A percentile compares a stretch with the other conserved stretches of the same genome.
Evolutionary conservation across 352 stramenopile genomes (phyloP).

Genomic region (Globisporangium takayamanum): DNA sequence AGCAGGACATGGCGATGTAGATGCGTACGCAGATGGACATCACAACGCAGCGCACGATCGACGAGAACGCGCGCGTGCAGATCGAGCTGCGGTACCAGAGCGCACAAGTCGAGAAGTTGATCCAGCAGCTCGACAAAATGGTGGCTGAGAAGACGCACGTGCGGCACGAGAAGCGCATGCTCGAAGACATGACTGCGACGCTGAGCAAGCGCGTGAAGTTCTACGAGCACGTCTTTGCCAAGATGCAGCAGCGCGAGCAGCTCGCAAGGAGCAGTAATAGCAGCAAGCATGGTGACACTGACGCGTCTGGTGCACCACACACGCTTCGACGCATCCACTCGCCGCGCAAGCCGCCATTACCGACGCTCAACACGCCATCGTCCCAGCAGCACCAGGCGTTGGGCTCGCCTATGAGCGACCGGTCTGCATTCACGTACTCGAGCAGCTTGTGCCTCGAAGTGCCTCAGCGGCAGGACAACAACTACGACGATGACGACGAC

Average conservation of each 20-base stretch:
- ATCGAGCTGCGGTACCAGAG: conserved; percentile 59
- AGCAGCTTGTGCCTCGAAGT: not conserved
- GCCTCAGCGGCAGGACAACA: too few relatives aligned
- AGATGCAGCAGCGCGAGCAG: conserved; percentile 52
- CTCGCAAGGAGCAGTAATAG: conserved; percentile 3
- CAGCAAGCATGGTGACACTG: not conserved
- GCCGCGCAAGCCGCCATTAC: conserved; percentile 32
- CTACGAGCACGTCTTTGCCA: conserved; percentile 59
- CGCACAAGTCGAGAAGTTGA: conserved; percentile 41
- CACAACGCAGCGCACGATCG: conserved; percentile 54
- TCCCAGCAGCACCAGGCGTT: not conserved
- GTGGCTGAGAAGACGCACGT: conserved; percentile 26
- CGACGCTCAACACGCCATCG: conserved; percentile 6
- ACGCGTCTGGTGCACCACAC: not conserved
- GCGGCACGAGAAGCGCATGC: conserved; percentile 43
- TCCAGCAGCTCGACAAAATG: conserved; percentile 42
- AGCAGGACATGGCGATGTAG: conserved; percentile 40
- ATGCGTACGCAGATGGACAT: conserved; percentile 51
- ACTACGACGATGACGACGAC: conserved; percentile 9
- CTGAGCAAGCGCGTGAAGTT: conserved; percentile 61
- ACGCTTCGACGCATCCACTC: conserved; percentile 2
- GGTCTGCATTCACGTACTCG: conserved; percentile 10
- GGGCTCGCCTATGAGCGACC: conserved; percentile 7
- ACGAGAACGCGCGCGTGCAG: conserved; percentile 59
- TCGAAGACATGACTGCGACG: conserved; percentile 54